Percentiles rank a stretch among this genome's conserved stretches.
These are phyloP conservation scores for Zalaria obscura DNA, from an alignment of 2,329 filamentous ascomycete species.

Conservation along the genomic window DNA sequence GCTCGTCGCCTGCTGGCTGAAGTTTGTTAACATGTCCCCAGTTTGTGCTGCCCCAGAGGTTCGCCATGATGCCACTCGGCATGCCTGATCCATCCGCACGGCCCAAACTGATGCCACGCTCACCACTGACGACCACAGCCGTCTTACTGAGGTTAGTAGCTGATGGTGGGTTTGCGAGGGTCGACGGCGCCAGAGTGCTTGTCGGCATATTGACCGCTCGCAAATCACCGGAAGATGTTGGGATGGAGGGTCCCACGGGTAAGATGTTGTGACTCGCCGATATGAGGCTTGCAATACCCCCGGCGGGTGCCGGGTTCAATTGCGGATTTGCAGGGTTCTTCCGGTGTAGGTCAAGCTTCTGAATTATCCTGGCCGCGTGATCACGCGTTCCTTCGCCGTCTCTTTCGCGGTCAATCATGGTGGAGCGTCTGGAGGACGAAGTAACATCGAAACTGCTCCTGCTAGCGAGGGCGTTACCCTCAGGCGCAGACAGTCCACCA, in stretches of 20 bases:
- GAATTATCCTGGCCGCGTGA: constrained; percentile 77
- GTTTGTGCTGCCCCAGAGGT: constrained; percentile 81
- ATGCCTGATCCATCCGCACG: constrained; percentile 50
- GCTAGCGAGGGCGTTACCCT: constrained; percentile 30
- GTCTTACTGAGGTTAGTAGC: constrained; percentile 76
- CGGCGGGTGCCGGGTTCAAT: constrained; percentile 31
- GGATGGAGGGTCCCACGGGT: constrained; percentile 42
- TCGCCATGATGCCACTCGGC: constrained; percentile 77
- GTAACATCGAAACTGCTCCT: constrained; percentile 60
- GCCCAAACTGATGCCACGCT: constrained; percentile 51
- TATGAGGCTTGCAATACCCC: constrained; percentile 72
- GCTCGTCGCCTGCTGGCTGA: constrained; percentile 36
- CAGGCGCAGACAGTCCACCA: constrained; percentile 50
- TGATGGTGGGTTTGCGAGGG: constrained; percentile 68
- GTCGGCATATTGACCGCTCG: constrained; percentile 27
- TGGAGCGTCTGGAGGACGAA: constrained; percentile 19
- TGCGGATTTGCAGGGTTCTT: constrained; percentile 50
- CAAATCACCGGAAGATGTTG: constrained; percentile 20
- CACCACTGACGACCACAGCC: constrained; percentile 67
- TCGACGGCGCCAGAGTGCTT: constrained; percentile 64
- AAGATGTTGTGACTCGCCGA: constrained; percentile 71
- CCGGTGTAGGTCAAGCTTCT: constrained; percentile 79
- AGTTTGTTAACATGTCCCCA: constrained; percentile 58
- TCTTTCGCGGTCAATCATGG: constrained; percentile 30
- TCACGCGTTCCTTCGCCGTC: constrained; percentile 66